These are phyloP conservation scores for Oenanthe sinensis DNA, from an alignment of 129 eudicot species.

Conservation along the genomic window DNA sequence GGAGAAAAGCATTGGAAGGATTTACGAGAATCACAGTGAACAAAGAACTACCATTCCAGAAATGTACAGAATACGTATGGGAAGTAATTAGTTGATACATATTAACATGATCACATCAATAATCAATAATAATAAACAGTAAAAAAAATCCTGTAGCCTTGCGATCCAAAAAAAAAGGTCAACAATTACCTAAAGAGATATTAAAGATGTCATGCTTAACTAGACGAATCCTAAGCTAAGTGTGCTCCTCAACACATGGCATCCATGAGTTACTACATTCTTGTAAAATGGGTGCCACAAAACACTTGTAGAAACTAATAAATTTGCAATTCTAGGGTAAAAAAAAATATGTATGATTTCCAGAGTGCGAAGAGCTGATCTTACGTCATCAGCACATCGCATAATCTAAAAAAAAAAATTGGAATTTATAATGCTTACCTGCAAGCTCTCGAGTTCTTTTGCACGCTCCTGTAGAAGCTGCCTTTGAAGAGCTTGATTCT, in stretches of 20 bases:
- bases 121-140: not conserved
- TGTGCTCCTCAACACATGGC: not conserved
- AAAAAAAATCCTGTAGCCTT: not conserved
- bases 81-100: not conserved
- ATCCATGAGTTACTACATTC: not conserved
- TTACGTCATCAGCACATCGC: not conserved
- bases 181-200: not conserved
- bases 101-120: not conserved
- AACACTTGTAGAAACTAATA: not conserved
- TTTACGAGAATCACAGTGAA: not conserved
- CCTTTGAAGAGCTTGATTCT: conserved; percentile 77
- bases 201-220: not conserved
- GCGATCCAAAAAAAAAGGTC: not conserved
- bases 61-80: not conserved
- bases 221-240: not conserved
- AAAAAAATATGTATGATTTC: not conserved
- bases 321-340: not conserved
- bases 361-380: not conserved
- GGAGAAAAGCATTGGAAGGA: not conserved
- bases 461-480: conserved; percentile 82
- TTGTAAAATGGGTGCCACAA: not conserved
- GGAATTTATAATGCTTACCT: conserved; percentile 29
- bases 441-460: conserved; percentile 66
- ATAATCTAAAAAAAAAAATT: not conserved
- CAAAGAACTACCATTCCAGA: not conserved